Evolutionary conservation across 2,329 filamentous ascomycete genomes (phyloP).

Genomic region (Geosmithia flava): DNA sequence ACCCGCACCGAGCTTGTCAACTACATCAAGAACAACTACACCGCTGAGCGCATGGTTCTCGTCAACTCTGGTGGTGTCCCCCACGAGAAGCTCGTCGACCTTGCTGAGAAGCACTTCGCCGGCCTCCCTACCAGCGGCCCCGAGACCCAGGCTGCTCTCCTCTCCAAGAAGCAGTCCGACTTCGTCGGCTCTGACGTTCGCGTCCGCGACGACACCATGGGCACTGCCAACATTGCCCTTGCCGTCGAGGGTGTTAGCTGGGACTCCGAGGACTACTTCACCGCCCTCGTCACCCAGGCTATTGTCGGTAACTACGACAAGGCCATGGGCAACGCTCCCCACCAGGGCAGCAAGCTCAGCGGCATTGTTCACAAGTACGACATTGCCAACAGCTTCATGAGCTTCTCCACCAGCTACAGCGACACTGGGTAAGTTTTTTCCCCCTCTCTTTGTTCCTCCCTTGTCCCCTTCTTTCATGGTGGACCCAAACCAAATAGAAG

Average conservation of each 20-base stretch:
- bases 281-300: conserved; percentile 90
- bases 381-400: conserved; percentile 99
- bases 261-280: conserved; percentile 99
- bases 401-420: conserved; percentile 98
- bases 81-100: conserved; percentile 85
- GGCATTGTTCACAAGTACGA: conserved; percentile 87
- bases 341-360: conserved; percentile 97
- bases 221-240: conserved; percentile 94
- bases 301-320: conserved; percentile 99
- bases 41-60: conserved; percentile 97
- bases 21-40: conserved; percentile 99
- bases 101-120: conserved; percentile 93
- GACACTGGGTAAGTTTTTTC: conserved; percentile 75
- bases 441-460: not conserved
- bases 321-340: conserved; percentile 92
- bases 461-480: not conserved
- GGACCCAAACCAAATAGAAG: not conserved
- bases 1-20: conserved; percentile 77
- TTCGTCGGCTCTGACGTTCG: conserved; percentile 95
- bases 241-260: conserved; percentile 99
- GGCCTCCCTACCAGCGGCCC: conserved; percentile 64
- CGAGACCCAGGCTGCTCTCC: conserved; percentile 60
- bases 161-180: conserved; percentile 79
- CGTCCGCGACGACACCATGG: conserved; percentile 90
- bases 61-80: conserved; percentile 90